These are phyloP conservation scores for Passalora sequoiae DNA, from an alignment of 2,329 filamentous ascomycete species.

Conservation along the genomic window DNA sequence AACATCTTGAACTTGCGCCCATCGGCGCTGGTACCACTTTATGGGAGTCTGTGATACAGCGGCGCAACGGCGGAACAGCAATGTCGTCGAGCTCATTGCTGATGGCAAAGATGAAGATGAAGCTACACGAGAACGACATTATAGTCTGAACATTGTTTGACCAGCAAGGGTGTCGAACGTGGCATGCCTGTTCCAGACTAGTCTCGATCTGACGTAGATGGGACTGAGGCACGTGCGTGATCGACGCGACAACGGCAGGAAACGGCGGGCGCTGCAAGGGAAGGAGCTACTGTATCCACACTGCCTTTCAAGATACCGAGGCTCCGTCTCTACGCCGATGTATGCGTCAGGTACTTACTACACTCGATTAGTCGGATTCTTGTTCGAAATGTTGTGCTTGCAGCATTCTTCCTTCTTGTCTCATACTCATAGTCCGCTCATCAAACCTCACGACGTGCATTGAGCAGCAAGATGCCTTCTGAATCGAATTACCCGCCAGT, in stretches of 20 bases:
- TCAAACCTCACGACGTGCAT: neutral
- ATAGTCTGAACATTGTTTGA: neutral
- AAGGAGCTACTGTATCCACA: too few relatives aligned
- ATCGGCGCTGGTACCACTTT: constrained; percentile 61
- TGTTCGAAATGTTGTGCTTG: neutral
- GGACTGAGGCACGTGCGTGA: too few relatives aligned
- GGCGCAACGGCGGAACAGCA: constrained; percentile 22
- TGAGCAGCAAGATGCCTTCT: constrained; percentile 16
- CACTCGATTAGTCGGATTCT: too few relatives aligned
- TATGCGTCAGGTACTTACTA: too few relatives aligned
- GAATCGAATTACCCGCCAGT: constrained; percentile 51
- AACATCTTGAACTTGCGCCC: constrained; percentile 88
- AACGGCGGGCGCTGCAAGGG: too few relatives aligned
- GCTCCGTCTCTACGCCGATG: too few relatives aligned
- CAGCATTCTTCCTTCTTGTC: too few relatives aligned
- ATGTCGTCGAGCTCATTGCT: constrained; percentile 18
- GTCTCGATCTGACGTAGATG: too few relatives aligned
- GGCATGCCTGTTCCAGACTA: neutral
- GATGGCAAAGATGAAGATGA: constrained; percentile 6
- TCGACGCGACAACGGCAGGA: too few relatives aligned
- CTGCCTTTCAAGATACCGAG: too few relatives aligned
- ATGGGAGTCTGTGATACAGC: constrained; percentile 24
- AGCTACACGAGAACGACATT: neutral
- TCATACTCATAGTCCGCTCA: neutral
- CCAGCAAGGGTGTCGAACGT: neutral